These are phyloP conservation scores for Melanomma pulvis-pyrius DNA, from an alignment of 495 filamentous ascomycete genomes.

Conservation along the genomic window DNA sequence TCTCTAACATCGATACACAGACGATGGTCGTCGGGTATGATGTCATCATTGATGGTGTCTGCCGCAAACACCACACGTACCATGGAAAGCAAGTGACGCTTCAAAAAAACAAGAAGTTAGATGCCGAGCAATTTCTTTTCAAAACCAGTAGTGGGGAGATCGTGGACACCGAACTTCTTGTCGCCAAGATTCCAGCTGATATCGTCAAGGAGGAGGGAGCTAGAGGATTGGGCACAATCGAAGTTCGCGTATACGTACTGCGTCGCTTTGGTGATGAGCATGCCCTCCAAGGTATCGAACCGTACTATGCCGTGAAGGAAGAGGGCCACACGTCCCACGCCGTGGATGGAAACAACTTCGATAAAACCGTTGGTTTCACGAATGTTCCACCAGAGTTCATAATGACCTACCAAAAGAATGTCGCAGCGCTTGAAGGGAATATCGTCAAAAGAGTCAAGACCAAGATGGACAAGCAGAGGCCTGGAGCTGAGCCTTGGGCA, in stretches of 20 bases:
- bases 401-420: conserved; percentile 6
- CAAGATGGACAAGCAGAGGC: conserved; percentile 10
- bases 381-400: conserved; percentile 1
- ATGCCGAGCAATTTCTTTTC: conserved; percentile 13
- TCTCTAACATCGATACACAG: too few species aligned
- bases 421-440: not conserved
- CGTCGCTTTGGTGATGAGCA: conserved; percentile 16
- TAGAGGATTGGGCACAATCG: conserved; percentile 19
- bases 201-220: conserved; percentile 1
- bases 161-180: conserved; percentile 7
- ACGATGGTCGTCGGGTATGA: conserved; percentile 15
- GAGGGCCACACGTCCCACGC: not conserved
- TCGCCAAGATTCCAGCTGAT: not conserved
- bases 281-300: not conserved
- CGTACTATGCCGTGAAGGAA: not conserved
- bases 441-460: not conserved
- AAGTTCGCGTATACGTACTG: conserved; percentile 24
- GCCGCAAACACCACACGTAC: conserved; percentile 5
- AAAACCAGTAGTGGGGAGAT: not conserved
- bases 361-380: not conserved
- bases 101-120: conserved; percentile 13
- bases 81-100: not conserved
- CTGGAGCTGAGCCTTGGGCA: conserved; percentile 26
- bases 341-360: not conserved
- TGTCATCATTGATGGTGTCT: conserved; percentile 28